phyloP scores from a whole-genome alignment of 2,329 filamentous ascomycete genomes.

The Neonectria ditissima region DNA sequence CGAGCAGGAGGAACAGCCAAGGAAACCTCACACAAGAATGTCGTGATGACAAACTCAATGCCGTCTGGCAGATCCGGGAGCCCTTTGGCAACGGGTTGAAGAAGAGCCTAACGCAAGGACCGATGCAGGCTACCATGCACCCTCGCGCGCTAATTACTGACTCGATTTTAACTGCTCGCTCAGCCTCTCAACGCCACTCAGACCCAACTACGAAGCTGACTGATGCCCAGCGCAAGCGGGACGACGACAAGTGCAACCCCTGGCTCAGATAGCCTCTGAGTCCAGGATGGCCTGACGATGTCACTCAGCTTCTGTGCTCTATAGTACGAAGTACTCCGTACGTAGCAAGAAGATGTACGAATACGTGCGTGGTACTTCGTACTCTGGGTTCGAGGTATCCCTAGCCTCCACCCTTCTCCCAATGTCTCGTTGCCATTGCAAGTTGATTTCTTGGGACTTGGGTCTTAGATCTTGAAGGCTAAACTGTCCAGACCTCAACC shows the following conservation, averaged over 20 bases:
- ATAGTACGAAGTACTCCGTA: no score
- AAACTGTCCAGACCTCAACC: conserved; percentile 38
- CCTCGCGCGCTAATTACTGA: conserved; percentile 9
- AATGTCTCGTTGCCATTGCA: neutral
- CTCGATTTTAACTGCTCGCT: neutral
- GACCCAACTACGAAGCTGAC: neutral
- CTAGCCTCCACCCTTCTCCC: no score
- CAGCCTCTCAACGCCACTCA: neutral
- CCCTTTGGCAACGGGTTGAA: conserved; percentile 2
- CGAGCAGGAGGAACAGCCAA: neutral
- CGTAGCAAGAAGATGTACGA: neutral
- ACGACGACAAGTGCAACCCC: neutral
- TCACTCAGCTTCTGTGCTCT: neutral
- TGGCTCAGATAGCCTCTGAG: neutral
- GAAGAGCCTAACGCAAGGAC: conserved; percentile 16
- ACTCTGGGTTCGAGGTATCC: no score
- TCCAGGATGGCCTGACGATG: neutral
- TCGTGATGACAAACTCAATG: neutral
- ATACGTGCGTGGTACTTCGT: neutral
- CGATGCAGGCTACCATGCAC: conserved; percentile 7
- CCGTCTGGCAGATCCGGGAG: conserved; percentile 4
- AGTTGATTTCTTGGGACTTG: neutral
- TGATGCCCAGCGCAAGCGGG: neutral
- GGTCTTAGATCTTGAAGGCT: neutral
- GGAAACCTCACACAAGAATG: neutral